Conservation (phyloP, 2,329 filamentous ascomycete genomes). For the Chalaropsis ovoidea region DNA sequence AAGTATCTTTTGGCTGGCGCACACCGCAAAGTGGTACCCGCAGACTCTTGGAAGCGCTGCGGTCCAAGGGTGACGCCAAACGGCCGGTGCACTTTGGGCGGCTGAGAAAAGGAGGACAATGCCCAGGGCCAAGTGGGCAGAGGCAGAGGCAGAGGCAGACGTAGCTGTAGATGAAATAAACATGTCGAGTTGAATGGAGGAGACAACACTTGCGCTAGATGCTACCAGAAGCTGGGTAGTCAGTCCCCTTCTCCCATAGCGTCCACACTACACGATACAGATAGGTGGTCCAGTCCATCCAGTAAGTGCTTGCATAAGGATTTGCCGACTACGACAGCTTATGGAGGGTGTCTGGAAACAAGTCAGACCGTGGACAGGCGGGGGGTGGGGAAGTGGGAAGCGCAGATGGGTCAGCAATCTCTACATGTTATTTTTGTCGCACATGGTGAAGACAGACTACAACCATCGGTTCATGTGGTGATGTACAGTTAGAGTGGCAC, state of each 20-base stretch:
- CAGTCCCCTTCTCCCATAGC: neutral
- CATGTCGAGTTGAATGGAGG: neutral
- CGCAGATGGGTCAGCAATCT: too few relatives aligned
- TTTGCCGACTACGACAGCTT: slow-evolving; percentile 20
- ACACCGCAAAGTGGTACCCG: neutral
- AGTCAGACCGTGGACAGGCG: neutral
- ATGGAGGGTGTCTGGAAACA: neutral
- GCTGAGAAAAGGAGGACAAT: neutral
- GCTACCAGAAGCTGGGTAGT: neutral
- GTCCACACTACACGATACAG: neutral
- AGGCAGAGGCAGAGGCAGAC: neutral
- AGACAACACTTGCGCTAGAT: neutral
- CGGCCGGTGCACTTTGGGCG: neutral
- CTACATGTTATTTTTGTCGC: neutral
- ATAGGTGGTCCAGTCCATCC: neutral
- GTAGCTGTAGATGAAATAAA: neutral
- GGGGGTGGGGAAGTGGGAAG: neutral
- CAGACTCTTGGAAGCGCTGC: neutral
- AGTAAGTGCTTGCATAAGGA: slow-evolving; percentile 25
- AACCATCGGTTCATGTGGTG: neutral
- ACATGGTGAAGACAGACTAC: neutral
- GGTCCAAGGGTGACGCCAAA: neutral
- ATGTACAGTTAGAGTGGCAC: neutral
- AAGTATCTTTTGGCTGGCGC: neutral
- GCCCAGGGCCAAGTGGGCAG: neutral